A percentile compares a stretch with the other conserved stretches of the same genome.
Evolutionary conservation across 1,284 basidiomycete species (phyloP).

Genomic region (Ceratobasidium sp.): DNA sequence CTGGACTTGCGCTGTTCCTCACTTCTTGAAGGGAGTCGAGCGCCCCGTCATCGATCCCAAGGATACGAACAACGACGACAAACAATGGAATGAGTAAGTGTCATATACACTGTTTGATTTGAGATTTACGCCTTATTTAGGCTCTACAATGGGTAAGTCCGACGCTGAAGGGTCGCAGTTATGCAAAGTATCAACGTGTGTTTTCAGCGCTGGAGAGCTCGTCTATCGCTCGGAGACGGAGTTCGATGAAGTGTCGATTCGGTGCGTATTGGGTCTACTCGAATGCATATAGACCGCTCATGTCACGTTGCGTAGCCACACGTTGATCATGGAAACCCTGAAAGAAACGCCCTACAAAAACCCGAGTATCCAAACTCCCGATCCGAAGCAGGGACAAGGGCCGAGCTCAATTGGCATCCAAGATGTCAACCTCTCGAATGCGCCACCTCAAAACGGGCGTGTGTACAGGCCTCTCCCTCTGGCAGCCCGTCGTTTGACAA

Average conservation of each 20-base stretch:
- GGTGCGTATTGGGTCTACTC: background rate
- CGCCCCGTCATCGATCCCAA: background rate
- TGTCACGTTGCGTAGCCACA: background rate
- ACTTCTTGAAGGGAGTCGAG: background rate
- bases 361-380: no score
- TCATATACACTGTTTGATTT: background rate
- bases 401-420: background rate
- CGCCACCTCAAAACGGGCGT: background rate
- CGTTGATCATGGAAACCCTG: background rate
- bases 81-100: constrained; percentile 6
- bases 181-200: background rate
- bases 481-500: constrained; percentile 11
- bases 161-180: background rate
- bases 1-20: constrained; percentile 11
- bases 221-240: background rate
- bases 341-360: no score
- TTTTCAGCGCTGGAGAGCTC: constrained; percentile 3
- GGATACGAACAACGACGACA: background rate
- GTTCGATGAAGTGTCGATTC: constrained; percentile 1
- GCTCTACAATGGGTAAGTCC: constrained; percentile 5
- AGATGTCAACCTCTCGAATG: background rate
- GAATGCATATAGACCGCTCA: background rate
- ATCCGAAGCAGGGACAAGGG: no score
- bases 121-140: background rate
- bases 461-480: constrained; percentile 5